Percentiles rank a stretch among this genome's conserved stretches.
Conservation (phyloP, 2,329 filamentous ascomycete species). For the Microsporum audouinii region DNA sequence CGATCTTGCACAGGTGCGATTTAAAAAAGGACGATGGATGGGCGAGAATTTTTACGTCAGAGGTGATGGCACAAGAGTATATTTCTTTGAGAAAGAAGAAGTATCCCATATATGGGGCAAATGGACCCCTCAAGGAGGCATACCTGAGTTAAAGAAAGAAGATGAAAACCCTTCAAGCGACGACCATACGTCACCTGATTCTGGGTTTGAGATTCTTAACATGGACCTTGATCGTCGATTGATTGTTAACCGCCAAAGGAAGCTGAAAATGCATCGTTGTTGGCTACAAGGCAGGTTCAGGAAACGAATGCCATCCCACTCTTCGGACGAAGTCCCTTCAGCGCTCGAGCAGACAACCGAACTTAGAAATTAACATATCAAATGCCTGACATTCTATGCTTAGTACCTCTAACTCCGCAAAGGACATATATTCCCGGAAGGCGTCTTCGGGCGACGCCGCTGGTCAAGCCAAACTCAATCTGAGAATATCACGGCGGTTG, state of each 20-base stretch:
- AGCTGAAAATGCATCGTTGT: conserved; percentile 96
- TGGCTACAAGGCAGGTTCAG: conserved; percentile 46
- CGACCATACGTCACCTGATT: conserved; percentile 11
- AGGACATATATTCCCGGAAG: neutral
- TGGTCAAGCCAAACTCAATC: neutral
- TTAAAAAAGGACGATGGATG: conserved; percentile 88
- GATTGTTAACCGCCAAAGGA: conserved; percentile 79
- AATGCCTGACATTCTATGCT: neutral
- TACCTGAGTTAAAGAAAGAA: conserved; percentile 17
- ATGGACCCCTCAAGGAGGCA: conserved; percentile 27
- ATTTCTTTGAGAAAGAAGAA: conserved; percentile 89
- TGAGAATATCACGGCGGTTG: neutral
- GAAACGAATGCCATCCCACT: conserved; percentile 19
- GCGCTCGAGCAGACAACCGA: neutral
- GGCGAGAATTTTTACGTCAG: conserved; percentile 96
- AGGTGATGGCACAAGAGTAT: conserved; percentile 89
- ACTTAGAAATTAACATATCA: conserved; percentile 1
- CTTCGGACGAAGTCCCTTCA: neutral
- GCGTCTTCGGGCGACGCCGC: neutral
- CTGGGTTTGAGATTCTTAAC: conserved; percentile 58
- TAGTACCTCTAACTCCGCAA: neutral
- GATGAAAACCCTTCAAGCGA: conserved; percentile 11
- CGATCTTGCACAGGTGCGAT: conserved; percentile 89
- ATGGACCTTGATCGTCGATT: conserved; percentile 78
- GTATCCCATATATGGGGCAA: conserved; percentile 66